Percentiles rank a stretch among this genome's conserved stretches.
phyloP scores from a whole-genome alignment of 768 basidiomycete species.

The Boletus rubescentipes region DNA sequence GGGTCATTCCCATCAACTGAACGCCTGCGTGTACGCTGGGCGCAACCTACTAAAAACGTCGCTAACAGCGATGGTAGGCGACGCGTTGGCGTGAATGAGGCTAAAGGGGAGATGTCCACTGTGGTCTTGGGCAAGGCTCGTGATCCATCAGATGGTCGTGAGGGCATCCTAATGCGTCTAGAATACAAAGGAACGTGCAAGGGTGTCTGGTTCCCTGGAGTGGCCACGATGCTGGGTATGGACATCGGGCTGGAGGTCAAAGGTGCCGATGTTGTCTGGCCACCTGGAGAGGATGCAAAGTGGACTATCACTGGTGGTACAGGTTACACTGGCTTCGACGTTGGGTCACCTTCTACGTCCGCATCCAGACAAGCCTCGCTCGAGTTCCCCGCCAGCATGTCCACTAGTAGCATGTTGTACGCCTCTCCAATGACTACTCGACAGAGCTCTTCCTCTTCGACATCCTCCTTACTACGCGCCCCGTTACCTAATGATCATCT shows the following conservation, averaged over 20 bases:
- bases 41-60: conserved; percentile 54
- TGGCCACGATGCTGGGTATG: conserved; percentile 77
- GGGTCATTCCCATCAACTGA: conserved; percentile 80
- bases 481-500: conserved; percentile 65
- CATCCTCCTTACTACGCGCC: conserved; percentile 68
- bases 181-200: conserved; percentile 74
- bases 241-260: conserved; percentile 70
- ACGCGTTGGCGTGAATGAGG: conserved; percentile 68
- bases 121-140: conserved; percentile 50
- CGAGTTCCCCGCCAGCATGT: conserved; percentile 39
- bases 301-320: conserved; percentile 65
- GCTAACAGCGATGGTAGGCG: conserved; percentile 53
- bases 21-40: conserved; percentile 75
- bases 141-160: conserved; percentile 38
- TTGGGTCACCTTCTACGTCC: conserved; percentile 41
- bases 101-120: conserved; percentile 66
- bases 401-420: conserved; percentile 21
- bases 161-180: conserved; percentile 62
- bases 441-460: conserved; percentile 44
- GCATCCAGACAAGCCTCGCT: conserved; percentile 49
- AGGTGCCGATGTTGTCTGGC: conserved; percentile 70
- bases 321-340: conserved; percentile 73
- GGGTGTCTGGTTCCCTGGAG: conserved; percentile 80
- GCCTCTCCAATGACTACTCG: conserved; percentile 31
- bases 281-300: conserved; percentile 43